Conservation (phyloP, 495 filamentous ascomycete species). For the Aspergillus sclerotioniger region DNA sequence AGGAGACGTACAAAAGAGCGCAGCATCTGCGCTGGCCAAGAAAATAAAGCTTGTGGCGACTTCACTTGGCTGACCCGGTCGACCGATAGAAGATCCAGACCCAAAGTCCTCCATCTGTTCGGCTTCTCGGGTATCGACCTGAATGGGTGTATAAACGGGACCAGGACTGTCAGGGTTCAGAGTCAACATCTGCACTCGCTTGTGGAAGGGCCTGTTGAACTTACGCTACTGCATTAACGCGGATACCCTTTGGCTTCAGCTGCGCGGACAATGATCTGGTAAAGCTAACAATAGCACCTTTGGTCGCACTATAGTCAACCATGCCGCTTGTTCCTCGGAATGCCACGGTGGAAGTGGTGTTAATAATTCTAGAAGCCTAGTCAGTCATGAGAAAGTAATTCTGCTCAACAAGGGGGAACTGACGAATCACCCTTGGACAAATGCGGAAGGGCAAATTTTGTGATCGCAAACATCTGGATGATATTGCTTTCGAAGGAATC, state of each 20-base stretch:
- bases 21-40: conserved; percentile 53
- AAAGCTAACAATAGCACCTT: conserved; percentile 61
- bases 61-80: conserved; percentile 60
- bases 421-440: conserved; percentile 52
- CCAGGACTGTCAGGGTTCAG: conserved; percentile 39
- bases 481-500: conserved; percentile 59
- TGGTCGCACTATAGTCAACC: conserved; percentile 61
- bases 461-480: conserved; percentile 60
- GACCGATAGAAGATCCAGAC: conserved; percentile 38
- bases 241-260: conserved; percentile 57
- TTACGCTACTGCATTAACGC: conserved; percentile 61
- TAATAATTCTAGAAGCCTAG: conserved; percentile 52
- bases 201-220: conserved; percentile 17
- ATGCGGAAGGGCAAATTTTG: conserved; percentile 57
- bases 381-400: neutral
- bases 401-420: neutral
- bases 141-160: conserved; percentile 59
- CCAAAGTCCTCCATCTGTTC: conserved; percentile 53
- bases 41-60: conserved; percentile 64
- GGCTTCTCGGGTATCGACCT: conserved; percentile 46
- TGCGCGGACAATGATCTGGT: conserved; percentile 56
- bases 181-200: neutral
- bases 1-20: conserved; percentile 46
- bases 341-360: conserved; percentile 54
- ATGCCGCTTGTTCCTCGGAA: conserved; percentile 53